Base-by-base conservation (phyloP, 192 early-diverging fungal genomes). In the Geranomyces variabilis region DNA sequence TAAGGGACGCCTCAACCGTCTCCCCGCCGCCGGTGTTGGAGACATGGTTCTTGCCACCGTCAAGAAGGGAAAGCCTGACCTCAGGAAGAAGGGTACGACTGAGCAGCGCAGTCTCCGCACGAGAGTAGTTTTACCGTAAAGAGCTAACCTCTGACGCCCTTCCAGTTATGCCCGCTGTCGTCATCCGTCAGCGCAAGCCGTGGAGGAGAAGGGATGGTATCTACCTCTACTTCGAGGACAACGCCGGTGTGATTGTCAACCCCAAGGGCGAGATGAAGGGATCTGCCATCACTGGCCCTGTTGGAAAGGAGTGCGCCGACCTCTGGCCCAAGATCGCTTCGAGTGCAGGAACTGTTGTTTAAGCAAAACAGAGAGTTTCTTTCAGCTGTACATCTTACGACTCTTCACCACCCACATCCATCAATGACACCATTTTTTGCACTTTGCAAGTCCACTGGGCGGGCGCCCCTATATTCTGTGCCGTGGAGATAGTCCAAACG, bases 161-260 rank as follows among this genome's bases (percentile, higher is more conserved):
- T 58, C 8, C 84, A 93, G 92, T 99, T 75, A 94, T 93, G 91
- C 96, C 96, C 73, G 98, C 96, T 70, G 95, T 99, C 79, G 91
- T 99, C 71, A 90, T 99, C 73, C 95, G 98, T 74, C 98, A 99
- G 88, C 90, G 98, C 79, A 99, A 98, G 91, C 89, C 96, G 62
- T 99, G 98, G 98, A 90, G 98, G 80, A 90, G 98, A 72, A 86
- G 90, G 82, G 98, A 99, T 79, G 98, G 98, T 82, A 93, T 99
- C 83, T 97, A 92, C 88, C 90, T 98, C 72, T 98, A 96, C 90
- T 98, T 98, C 78, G 95, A 96, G 84, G 97, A 99, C 88, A 99
- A 99, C 89, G 98, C 98, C 73, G 98, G 98, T 90, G 98, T 99
- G 69, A 98, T 98, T 79, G 97, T 97, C 80, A 99, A 98, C 92